Evolutionary conservation across 768 basidiomycete species (phyloP), one percentile per base, ranked within the genome.

Genomic region (Boletus huronensis): DNA sequence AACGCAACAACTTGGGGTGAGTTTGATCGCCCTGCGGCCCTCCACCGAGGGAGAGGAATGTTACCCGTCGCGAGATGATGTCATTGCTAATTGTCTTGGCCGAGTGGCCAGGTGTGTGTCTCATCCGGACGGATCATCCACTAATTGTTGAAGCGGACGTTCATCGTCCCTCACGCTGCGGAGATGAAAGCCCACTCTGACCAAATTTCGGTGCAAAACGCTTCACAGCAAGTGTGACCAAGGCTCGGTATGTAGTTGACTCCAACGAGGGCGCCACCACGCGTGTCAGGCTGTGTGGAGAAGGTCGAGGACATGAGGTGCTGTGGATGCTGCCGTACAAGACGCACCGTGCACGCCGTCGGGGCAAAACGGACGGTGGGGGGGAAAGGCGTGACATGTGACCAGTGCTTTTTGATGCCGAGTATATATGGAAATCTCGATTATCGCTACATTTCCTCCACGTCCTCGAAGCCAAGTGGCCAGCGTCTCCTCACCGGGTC

Each of bases 391-490:
- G 55, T 64, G 65, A 67, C 64, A 50, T 48, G 60, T 62, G 60
- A 65, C 65, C 6, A 1, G 25, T 3, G 9, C 23, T 50, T 32
- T 21, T 19, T 25, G 41, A 34, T 48, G 38, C 39, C 40, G 55
- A 59, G 57, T 69, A 69, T 68, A 68, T 70, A 70, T 70, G 68
- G 70, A 46, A 65, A 71, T 70, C 60, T 64, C 65, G 68, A 70
- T 70, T 70, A 70, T 70, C 68, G 51, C 58, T 29, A 38, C 36
- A 43, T 53, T 51, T 29, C 43, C 54, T 59, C 62, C 69, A 57
- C 62, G 25, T 49, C 58, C 50, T 46, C 50, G 40, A 57, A 49
- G 41, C 36, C 50, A 46, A 55, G 42, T 2, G 25, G 35, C 53
- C 14, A 35, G 19, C 31, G 23, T 25, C 4, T 38, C 41, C 25